Percentiles rank a stretch among this genome's conserved stretches.
phyloP scores from a whole-genome alignment of 1,284 basidiomycete species.

The Vanrija sp. region DNA sequence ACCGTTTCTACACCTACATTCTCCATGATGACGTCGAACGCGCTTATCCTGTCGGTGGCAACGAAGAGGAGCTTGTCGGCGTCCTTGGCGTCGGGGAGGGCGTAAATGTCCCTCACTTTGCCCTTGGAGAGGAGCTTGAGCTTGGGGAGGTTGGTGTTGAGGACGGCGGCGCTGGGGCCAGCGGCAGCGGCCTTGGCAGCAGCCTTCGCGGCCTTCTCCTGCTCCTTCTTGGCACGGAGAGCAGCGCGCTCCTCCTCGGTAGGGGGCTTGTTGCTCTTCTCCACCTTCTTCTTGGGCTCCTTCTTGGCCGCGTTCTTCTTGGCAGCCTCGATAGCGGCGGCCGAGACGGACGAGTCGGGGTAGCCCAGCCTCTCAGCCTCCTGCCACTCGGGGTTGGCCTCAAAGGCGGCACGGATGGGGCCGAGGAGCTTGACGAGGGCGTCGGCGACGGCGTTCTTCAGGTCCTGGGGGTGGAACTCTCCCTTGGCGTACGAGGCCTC shows the following conservation, averaged over 20 bases:
- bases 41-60: slow-evolving; percentile 92
- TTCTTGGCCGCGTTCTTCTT: slow-evolving; percentile 28
- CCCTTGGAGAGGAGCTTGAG: slow-evolving; percentile 69
- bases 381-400: slow-evolving; percentile 75
- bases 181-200: slow-evolving; percentile 32
- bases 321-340: slow-evolving; percentile 15
- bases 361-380: slow-evolving; percentile 75
- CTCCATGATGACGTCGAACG: slow-evolving; percentile 90
- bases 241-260: slow-evolving; percentile 45
- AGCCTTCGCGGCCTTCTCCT: slow-evolving; percentile 42
- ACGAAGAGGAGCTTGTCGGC: slow-evolving; percentile 75
- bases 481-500: slow-evolving; percentile 72
- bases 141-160: slow-evolving; percentile 50
- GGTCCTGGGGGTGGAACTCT: slow-evolving; percentile 81
- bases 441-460: slow-evolving; percentile 77
- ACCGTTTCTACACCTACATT: slow-evolving; percentile 60
- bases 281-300: slow-evolving; percentile 25
- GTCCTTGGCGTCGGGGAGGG: slow-evolving; percentile 57
- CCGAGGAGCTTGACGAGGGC: slow-evolving; percentile 73
- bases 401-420: slow-evolving; percentile 76
- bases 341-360: slow-evolving; percentile 58
- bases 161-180: slow-evolving; percentile 16
- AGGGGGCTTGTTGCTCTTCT: slow-evolving; percentile 31
- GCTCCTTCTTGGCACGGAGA: slow-evolving; percentile 40
- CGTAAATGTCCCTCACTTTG: slow-evolving; percentile 91